phyloP scores from a whole-genome alignment of 2,329 filamentous ascomycete genomes.

The Pseudofabraea citricarpa region DNA sequence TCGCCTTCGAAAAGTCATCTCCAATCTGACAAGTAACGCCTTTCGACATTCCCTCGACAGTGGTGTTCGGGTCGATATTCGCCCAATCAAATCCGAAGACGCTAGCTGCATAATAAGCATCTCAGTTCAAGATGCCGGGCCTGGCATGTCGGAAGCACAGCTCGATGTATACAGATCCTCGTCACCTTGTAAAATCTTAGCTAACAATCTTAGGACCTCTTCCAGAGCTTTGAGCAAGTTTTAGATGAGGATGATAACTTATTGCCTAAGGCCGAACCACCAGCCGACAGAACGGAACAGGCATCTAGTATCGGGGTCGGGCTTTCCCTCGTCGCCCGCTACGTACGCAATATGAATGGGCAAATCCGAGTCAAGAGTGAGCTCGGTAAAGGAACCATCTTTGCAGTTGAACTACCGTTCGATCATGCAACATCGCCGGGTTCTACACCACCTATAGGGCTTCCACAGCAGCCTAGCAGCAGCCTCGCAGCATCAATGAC shows the following conservation, averaged over 20 bases:
- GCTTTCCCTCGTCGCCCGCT: slow-evolving; percentile 17
- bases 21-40: slow-evolving; percentile 18
- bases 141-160: slow-evolving; percentile 18
- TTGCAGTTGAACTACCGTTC: slow-evolving; percentile 18
- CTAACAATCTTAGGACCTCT: slow-evolving; percentile 9
- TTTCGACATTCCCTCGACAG: slow-evolving; percentile 15
- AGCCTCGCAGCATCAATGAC: neutral
- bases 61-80: slow-evolving; percentile 19
- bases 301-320: slow-evolving; percentile 10
- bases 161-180: slow-evolving; percentile 13
- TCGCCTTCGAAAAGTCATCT: slow-evolving; percentile 16
- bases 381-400: slow-evolving; percentile 20
- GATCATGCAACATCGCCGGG: slow-evolving; percentile 6
- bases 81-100: slow-evolving; percentile 7
- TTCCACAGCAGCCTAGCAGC: neutral
- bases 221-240: slow-evolving; percentile 20
- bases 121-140: slow-evolving; percentile 17
- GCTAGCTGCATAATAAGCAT: slow-evolving; percentile 13
- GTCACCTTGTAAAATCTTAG: neutral
- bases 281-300: slow-evolving; percentile 1
- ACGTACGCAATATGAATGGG: slow-evolving; percentile 18
- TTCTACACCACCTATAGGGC: neutral
- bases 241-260: slow-evolving; percentile 14
- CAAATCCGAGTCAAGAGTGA: slow-evolving; percentile 19
- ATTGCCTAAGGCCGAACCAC: slow-evolving; percentile 3